Base-by-base conservation (phyloP, 2,329 filamentous ascomycete species). In the Dothistroma pini region DNA sequence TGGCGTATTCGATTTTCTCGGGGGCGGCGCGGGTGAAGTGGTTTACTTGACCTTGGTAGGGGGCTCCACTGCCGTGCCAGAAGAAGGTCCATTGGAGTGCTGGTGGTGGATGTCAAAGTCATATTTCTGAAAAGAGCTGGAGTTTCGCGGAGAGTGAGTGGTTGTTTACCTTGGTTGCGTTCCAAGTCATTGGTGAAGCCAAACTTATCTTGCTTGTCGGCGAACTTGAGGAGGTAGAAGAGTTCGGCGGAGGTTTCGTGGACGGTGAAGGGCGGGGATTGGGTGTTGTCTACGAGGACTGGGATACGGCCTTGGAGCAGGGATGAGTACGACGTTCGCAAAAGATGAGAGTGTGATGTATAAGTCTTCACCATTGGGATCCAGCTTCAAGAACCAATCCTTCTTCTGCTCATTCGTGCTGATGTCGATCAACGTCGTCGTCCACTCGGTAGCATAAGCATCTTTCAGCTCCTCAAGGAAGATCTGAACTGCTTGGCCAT, bases 41-140 rank as follows among this genome's bases (percentile, higher is more conserved):
- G 62, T 78, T 77, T 21, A 78, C 65, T 62, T 80, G 75, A 49
- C 77, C 76, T 69, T 78, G 75, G 67, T 78, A 77, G 14, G 79
- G 78, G 9, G 76, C 76, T 25, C 77, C 73, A 38, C 59, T 65
- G 57, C 69, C 69, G 54, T 83, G 80, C 80, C 80, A 84, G 73
- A 84, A 84, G 71, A 84, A 82, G 0, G 81, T 73, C 81, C 81
- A 84, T 66, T 84, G 82, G 47, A 82, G 61, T 31, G 71, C 73
- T n/a, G n/a, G n/a, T n/a, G n/a, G n/a, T n/a, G n/a, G n/a, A n/a
- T n/a, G n/a, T n/a, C n/a, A n/a, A n/a, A n/a, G n/a, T n/a, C n/a
- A n/a, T n/a, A n/a, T n/a, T n/a, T n/a, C n/a, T n/a, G n/a, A n/a
- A n/a, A n/a, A n/a, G n/a, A n/a, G n/a, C n/a, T n/a, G n/a, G n/a